Percentiles rank a stretch among this genome's conserved stretches.
phyloP scores from a whole-genome alignment of 1,284 basidiomycete genomes.

The Cutaneotrichosporon arboriforme region DNA sequence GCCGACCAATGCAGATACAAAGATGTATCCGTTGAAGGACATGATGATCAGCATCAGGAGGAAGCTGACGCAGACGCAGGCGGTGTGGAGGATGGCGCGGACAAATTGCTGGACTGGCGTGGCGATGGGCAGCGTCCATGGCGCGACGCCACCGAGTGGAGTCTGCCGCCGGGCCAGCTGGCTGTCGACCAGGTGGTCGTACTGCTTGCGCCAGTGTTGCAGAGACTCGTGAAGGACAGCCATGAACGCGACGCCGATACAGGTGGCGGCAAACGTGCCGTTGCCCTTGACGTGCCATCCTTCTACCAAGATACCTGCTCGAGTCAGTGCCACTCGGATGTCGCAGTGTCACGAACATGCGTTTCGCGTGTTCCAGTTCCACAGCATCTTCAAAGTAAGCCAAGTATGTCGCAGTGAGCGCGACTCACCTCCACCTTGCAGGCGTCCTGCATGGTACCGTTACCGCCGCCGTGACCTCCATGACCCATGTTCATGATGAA shows the following conservation, averaged over 20 bases:
- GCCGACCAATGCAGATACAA: slow-evolving; percentile 27
- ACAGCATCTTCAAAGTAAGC: slow-evolving; percentile 25
- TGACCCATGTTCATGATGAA: neutral
- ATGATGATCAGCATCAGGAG: slow-evolving; percentile 34
- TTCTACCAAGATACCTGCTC: slow-evolving; percentile 26
- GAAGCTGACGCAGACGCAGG: slow-evolving; percentile 22
- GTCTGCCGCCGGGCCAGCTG: slow-evolving; percentile 9
- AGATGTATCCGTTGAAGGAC: slow-evolving; percentile 31
- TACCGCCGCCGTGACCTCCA: neutral
- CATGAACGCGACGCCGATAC: slow-evolving; percentile 25
- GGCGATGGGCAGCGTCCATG: slow-evolving; percentile 16
- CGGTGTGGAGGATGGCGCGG: slow-evolving; percentile 20
- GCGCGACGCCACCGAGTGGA: slow-evolving; percentile 9
- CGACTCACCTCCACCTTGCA: slow-evolving; percentile 5
- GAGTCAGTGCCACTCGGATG: neutral
- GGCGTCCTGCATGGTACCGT: neutral
- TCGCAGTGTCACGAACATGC: slow-evolving; percentile 18
- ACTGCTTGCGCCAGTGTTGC: slow-evolving; percentile 18
- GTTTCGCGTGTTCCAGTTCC: slow-evolving; percentile 33
- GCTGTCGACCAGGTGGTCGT: slow-evolving; percentile 15
- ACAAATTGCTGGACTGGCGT: slow-evolving; percentile 29
- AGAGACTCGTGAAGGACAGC: slow-evolving; percentile 22
- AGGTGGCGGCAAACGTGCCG: slow-evolving; percentile 28
- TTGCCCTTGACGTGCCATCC: slow-evolving; percentile 26
- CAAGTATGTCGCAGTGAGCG: neutral